phyloP scores from a whole-genome alignment of 495 filamentous ascomycete species.

The Aspergillus ellipticus region DNA sequence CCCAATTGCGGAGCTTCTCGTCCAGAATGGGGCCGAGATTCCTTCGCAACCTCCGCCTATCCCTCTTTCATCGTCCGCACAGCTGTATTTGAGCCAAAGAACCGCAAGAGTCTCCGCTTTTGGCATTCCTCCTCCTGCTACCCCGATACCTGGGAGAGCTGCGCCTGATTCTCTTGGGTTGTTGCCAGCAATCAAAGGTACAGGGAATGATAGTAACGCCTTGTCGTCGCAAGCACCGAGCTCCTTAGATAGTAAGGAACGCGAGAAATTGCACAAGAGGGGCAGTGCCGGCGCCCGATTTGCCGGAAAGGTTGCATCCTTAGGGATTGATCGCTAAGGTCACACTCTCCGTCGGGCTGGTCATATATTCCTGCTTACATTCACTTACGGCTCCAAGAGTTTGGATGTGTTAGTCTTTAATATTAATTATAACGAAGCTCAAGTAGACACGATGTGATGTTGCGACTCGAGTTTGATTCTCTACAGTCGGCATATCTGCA shows the following conservation, averaged over 20 bases:
- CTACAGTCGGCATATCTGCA: neutral
- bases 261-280: slow-evolving; percentile 50
- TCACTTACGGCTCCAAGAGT: neutral
- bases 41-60: slow-evolving; percentile 69
- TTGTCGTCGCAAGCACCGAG: slow-evolving; percentile 27
- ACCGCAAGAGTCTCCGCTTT: slow-evolving; percentile 43
- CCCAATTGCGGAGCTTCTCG: slow-evolving; percentile 83
- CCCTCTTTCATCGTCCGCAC: slow-evolving; percentile 70
- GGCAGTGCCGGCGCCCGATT: slow-evolving; percentile 49
- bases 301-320: slow-evolving; percentile 45
- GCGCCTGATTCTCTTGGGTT: slow-evolving; percentile 41
- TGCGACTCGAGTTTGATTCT: slow-evolving; percentile 3
- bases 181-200: slow-evolving; percentile 42
- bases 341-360: neutral
- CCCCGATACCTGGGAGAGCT: slow-evolving; percentile 20
- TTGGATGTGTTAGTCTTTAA: neutral
- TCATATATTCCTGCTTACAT: slow-evolving; percentile 10
- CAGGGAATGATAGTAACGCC: slow-evolving; percentile 23
- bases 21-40: slow-evolving; percentile 92
- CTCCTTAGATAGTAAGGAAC: slow-evolving; percentile 37
- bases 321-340: slow-evolving; percentile 43
- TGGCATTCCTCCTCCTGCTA: slow-evolving; percentile 14
- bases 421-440: slow-evolving; percentile 22
- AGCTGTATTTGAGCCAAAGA: slow-evolving; percentile 82
- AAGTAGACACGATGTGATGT: slow-evolving; percentile 12